Base-by-base conservation (phyloP, 164 flowering plant genomes). In the Vitis amurensis region DNA sequence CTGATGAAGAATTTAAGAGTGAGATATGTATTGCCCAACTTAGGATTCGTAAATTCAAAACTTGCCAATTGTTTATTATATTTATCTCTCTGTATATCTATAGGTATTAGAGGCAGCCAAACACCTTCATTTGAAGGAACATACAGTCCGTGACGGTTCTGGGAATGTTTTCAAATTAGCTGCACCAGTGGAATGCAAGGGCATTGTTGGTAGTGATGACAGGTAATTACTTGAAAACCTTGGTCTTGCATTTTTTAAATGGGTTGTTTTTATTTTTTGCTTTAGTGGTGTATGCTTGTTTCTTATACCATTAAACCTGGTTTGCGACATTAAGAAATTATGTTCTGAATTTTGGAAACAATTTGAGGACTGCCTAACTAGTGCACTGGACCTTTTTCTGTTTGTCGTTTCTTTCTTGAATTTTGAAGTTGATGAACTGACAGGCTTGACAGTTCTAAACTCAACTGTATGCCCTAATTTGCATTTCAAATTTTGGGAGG, bases 181-280 rank as follows among this genome's bases (percentile, higher is more conserved):
- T 79, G 99, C 97, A 12, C 97, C 98, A 48, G 99, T 96, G 59
- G 99, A 96, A 80, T 93, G 98, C 90, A 96, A 96, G 89, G 99
- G 99, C 66, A 96, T 96, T 76, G 92, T 96, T 70, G 99, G 99
- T 14, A 89, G 97, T 83, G 99, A 96, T 84, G 99, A 93, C 84
- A 88, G 99, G 99, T 91, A 52, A 82, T 19, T 53, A 62, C 6
- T 15, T 37, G 7, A 4, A 37, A 37, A 37, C 7, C 7, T 37
- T 37, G 44, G 7, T 37, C 44, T 37, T 37, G 44, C 44, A 37
- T n/a, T 62, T n/a, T n/a, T 57, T 0, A 0, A 9, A 57, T 64
- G 17, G 15, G 5, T 50, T 61, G 6, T 71, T 44, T 50, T 23
- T 16, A 8, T 59, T 44, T 61, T 17, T 19, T 30, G 11, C 8